A percentile compares a stretch with the other conserved stretches of the same genome.
These are phyloP conservation scores for Lagenaria siceraria DNA, from an alignment of 306 rosid species.

Conservation along the genomic window DNA sequence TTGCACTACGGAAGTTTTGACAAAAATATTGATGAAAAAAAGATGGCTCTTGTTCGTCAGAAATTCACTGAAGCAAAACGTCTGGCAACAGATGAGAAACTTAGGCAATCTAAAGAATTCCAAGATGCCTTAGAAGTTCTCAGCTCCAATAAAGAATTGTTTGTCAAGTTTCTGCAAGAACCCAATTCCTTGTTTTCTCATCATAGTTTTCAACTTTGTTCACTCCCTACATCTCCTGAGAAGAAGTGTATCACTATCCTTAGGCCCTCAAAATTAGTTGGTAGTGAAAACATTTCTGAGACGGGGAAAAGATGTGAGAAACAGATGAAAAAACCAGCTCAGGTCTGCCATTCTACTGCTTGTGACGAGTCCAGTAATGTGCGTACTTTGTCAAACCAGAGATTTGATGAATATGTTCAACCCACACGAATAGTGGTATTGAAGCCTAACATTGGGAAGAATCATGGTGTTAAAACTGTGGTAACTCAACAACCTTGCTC, in stretches of 20 bases:
- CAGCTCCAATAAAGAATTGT: slow-evolving; percentile 65
- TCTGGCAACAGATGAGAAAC: slow-evolving; percentile 49
- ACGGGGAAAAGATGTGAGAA: slow-evolving; percentile 35
- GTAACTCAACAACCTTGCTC: slow-evolving; percentile 46
- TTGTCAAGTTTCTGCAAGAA: slow-evolving; percentile 54
- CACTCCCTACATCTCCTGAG: slow-evolving; percentile 38
- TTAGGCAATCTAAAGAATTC: slow-evolving; percentile 59
- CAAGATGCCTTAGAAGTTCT: slow-evolving; percentile 73
- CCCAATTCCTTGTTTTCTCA: slow-evolving; percentile 40
- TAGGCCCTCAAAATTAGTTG: slow-evolving; percentile 68
- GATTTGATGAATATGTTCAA: slow-evolving; percentile 46
- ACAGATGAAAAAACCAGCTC: slow-evolving; percentile 24
- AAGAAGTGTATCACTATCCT: slow-evolving; percentile 67
- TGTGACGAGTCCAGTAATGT: slow-evolving; percentile 34
- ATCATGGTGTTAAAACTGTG: slow-evolving; percentile 34
- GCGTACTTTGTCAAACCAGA: slow-evolving; percentile 25
- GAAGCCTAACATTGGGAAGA: slow-evolving; percentile 69
- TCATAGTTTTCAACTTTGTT: slow-evolving; percentile 36
- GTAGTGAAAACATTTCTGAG: slow-evolving; percentile 24
- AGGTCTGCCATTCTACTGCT: slow-evolving; percentile 26
- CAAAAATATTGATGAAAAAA: slow-evolving; percentile 33
- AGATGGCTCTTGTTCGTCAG: slow-evolving; percentile 63
- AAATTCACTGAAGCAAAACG: slow-evolving; percentile 63
- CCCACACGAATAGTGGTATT: slow-evolving; percentile 79
- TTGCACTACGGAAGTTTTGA: slow-evolving; percentile 46